Evolutionary conservation across 139 green algal species (phyloP).

Genomic region (Protoeuglena noctilucae): DNA sequence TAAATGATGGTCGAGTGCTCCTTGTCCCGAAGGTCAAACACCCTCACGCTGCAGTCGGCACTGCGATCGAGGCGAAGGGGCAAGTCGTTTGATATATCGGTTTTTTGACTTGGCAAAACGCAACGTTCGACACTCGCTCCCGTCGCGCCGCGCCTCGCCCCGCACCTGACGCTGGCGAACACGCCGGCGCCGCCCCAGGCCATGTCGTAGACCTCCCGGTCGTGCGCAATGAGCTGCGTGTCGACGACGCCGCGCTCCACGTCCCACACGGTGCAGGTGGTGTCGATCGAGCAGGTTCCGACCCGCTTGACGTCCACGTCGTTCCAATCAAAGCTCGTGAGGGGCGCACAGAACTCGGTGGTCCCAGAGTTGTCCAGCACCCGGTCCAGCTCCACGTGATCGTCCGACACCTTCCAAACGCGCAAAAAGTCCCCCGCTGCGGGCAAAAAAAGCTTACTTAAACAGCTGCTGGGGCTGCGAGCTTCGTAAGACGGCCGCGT

Average conservation of each 20-base stretch:
- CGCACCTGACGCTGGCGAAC: conserved; percentile 91
- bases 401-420: no score
- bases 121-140: no score
- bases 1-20: conserved; percentile 97
- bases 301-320: conserved; percentile 65
- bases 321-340: conserved; percentile 98
- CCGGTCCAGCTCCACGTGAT: conserved; percentile 13
- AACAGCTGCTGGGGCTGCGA: no score
- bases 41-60: conserved; percentile 79
- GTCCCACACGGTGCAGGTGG: conserved; percentile 94
- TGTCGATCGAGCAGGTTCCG: conserved; percentile 87
- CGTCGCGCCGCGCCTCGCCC: no score
- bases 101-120: no score
- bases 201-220: conserved; percentile 94
- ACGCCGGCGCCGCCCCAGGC: conserved; percentile 83
- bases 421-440: no score
- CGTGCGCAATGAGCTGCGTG: conserved; percentile 85
- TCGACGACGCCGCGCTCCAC: conserved; percentile 79
- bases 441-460: no score
- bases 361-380: neutral
- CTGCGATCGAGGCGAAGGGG: no score
- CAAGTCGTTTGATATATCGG: no score
- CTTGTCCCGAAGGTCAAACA: conserved; percentile 94
- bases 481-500: no score
- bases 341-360: conserved; percentile 70